Evolutionary conservation across 345 rosid species (phyloP).

Genomic region (Brassica cretica): DNA sequence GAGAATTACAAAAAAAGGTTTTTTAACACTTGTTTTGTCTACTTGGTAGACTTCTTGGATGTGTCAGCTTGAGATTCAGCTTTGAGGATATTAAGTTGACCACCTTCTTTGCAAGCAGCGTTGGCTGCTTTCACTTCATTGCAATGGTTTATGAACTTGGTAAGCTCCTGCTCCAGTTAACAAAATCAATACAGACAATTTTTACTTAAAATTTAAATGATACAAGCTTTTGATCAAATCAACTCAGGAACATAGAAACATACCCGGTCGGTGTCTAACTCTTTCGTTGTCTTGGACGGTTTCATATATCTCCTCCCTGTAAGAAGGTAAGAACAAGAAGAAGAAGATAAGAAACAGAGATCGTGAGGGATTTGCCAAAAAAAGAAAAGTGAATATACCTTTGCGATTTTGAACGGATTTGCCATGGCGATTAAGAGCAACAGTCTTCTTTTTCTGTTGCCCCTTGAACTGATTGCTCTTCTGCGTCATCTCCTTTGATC

Average conservation of each 20-base stretch:
- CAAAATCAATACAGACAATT: not conserved
- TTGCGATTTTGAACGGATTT: slow-evolving; percentile 58
- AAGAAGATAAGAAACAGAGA: not conserved
- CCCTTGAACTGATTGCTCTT: slow-evolving; percentile 82
- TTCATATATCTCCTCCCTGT: slow-evolving; percentile 75
- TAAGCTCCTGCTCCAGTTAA: slow-evolving; percentile 61
- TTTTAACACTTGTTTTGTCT: slow-evolving; percentile 18
- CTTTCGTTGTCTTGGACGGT: slow-evolving; percentile 70
- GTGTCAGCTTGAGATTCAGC: slow-evolving; percentile 41
- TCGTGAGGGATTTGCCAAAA: not conserved
- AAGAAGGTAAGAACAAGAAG: not conserved
- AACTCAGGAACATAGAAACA: not conserved
- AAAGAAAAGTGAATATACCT: slow-evolving; percentile 43
- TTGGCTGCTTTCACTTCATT: slow-evolving; percentile 86
- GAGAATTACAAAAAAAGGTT: not conserved
- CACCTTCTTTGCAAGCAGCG: slow-evolving; percentile 75
- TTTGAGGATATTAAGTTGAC: slow-evolving; percentile 70
- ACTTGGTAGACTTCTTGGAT: slow-evolving; percentile 46
- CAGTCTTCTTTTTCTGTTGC: slow-evolving; percentile 64
- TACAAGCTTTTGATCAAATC: not conserved
- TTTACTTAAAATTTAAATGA: not conserved
- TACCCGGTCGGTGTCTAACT: slow-evolving; percentile 75
- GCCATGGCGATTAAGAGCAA: slow-evolving; percentile 83
- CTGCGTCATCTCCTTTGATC: slow-evolving; percentile 81
- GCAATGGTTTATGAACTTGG: slow-evolving; percentile 86